Evolutionary conservation across 2,329 filamentous ascomycete species (phyloP), one percentile per base, ranked within the genome.

Genomic region (Pseudogymnoascus sp.): DNA sequence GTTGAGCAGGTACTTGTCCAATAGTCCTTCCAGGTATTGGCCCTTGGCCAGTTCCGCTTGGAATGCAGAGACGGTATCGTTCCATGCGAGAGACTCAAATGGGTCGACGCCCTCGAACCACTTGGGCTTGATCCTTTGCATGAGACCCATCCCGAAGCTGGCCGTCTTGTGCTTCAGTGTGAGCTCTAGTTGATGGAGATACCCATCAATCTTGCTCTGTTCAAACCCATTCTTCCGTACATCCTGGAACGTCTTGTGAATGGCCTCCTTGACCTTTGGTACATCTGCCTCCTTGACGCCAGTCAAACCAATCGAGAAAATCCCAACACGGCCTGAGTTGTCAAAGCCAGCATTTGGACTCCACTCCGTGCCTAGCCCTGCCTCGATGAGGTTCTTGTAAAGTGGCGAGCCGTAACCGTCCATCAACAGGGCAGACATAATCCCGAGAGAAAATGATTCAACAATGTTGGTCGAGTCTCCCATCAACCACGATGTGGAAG

Each of bases 61-160:
- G 75, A 99, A 99, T 5, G 86, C 85, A 25, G 86, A 78, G 3
- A 97, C 86, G 0, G 90, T 91, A 43, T 94, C 88, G 68, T 96
- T 94, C 91, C 92, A 97, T 2, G 91, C 88, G 36, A 99, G 78
- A 11, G 90, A 87, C 66, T 96, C 87, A 74, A 97, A 95, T 0
- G 94, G 93, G 71, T 97, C 90, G 3, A 91, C 86, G 4, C 93
- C 94, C 62, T 94, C 95, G 75, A 99, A 97, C 94, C 94, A 99
- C 62, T 89, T 87, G 1, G 91, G 88, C 71, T 96, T 90, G 6
- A 97, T 80, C 41, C 93, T 85, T 68, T 96, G 90, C 74, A 99
- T 84, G 60, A 97, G 83, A 15, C 87, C 87, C 80, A 97, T 90
- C 12, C 94, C 94, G 71, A 99, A 99, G 69, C 89, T 91, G 60